Evolutionary conservation across 2,329 filamentous ascomycete species (phyloP).

Genomic region (Cladophialophora psammophila): DNA sequence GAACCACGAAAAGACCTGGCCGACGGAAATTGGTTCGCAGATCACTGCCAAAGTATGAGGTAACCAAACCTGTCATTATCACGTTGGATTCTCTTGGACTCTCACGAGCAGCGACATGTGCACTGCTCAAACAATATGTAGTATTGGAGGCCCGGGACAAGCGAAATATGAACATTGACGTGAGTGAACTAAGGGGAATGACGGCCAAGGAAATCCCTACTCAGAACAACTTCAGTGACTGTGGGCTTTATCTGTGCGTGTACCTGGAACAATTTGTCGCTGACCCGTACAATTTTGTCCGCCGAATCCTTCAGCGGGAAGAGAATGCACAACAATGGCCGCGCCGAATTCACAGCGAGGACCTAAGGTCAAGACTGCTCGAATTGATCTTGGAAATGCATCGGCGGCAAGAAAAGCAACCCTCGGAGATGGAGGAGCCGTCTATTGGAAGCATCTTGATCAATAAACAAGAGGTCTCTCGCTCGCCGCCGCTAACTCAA

Average conservation of each 20-base stretch:
- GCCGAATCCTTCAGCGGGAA: conserved; percentile 69
- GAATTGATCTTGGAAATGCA: conserved; percentile 39
- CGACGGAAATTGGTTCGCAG: conserved; percentile 43
- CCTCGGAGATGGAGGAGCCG: conserved; percentile 43
- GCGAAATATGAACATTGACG: conserved; percentile 42
- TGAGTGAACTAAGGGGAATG: conserved; percentile 64
- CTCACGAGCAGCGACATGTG: conserved; percentile 65
- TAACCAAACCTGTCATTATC: conserved; percentile 73
- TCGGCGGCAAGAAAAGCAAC: conserved; percentile 38
- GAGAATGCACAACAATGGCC: conserved; percentile 58
- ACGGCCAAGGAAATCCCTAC: conserved; percentile 77
- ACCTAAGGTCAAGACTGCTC: conserved; percentile 36
- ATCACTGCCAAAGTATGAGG: conserved; percentile 54
- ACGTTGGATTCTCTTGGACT: conserved; percentile 85
- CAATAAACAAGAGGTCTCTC: conserved; percentile 13
- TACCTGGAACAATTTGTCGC: conserved; percentile 84
- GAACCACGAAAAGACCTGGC: conserved; percentile 27
- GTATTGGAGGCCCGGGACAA: conserved; percentile 74
- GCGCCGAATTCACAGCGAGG: conserved; percentile 31
- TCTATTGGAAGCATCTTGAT: conserved; percentile 38
- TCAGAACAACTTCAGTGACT: conserved; percentile 87
- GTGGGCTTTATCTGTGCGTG: conserved; percentile 83
- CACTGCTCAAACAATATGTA: conserved; percentile 78
- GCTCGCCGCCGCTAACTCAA: neutral
- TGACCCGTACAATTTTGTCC: conserved; percentile 74